Base-by-base conservation (phyloP, 305 asterid genomes). In the Fraxinus velutina region DNA sequence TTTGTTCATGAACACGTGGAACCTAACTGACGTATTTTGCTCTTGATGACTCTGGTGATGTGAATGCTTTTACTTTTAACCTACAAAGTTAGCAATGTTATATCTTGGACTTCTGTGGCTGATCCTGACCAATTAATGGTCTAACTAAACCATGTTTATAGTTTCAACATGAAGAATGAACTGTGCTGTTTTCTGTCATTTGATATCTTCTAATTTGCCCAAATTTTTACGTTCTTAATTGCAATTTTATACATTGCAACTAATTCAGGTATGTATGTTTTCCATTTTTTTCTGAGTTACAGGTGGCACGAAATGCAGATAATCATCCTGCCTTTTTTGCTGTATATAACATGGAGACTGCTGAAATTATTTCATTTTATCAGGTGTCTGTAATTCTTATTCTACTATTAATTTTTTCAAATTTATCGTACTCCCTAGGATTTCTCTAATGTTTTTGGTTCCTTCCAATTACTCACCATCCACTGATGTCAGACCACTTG, bases 341-440 rank as follows among this genome's bases (percentile, higher is more conserved):
- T 88, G 96, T 96, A 86, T 96, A 96, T 88, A 92, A 96, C 83
- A 94, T 96, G 98, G 99, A 94, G 90, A 92, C 97, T 1, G 88
- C 97, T 80, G 97, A 96, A 87, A 88, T 96, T 82, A 84, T 94
- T 86, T 92, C 99, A 22, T 94, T 96, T 87, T 89, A 89, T 92
- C 97, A 92, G 99, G 98, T 93, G 81, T 84, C 42, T 73, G 75
- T 52, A 68, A 72, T 29, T 13, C n/a, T 78, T 78, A 39, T 77
- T 73, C 73, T 60, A 32, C 62, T 57, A 27, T 8, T 70, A 24
- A 22, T 3, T 27, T 27, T 30, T 68, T 68, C 1, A 4, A 17
- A 68, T 70, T 52, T 17, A 47, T 77, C 3, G 8, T 29, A 52
- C 62, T 17, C 32, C 74, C 12, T 72, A 47, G 17, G 7, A 55